Percentiles rank a stretch among this genome's conserved stretches.
phyloP scores from a whole-genome alignment of 306 rosid species.

The Vachellia pachyceras region DNA sequence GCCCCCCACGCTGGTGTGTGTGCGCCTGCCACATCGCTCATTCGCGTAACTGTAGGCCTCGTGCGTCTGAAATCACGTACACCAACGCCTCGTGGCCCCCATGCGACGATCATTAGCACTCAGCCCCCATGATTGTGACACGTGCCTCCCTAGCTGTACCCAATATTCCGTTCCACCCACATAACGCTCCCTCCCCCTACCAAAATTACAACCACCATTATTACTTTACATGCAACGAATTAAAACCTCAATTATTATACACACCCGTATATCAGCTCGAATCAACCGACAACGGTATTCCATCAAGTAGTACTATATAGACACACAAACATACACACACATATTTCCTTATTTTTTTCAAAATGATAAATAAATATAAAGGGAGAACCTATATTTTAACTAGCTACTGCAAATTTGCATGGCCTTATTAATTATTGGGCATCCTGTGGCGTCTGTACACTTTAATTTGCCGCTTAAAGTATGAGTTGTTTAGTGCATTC shows the following conservation, averaged over 20 bases:
- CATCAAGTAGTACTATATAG: neutral
- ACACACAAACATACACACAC: too few relatives aligned
- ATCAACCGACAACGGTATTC: neutral
- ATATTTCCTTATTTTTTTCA: too few relatives aligned
- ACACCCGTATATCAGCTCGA: neutral
- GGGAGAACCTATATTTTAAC: neutral
- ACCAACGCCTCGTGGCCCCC: neutral
- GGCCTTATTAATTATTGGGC: neutral
- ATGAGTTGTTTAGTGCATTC: neutral
- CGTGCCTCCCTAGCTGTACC: conserved; percentile 16
- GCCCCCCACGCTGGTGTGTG: neutral
- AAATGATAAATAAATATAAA: too few relatives aligned
- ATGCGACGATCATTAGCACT: neutral
- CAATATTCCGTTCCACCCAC: neutral
- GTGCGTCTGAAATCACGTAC: conserved; percentile 7
- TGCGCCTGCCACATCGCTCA: too few relatives aligned
- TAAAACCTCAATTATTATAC: neutral
- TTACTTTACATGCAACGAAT: neutral
- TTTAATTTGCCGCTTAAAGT: neutral
- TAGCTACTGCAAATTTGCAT: neutral
- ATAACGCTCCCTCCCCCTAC: too few relatives aligned
- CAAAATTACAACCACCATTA: neutral
- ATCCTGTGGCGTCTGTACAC: neutral
- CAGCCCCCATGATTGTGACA: conserved; percentile 1
- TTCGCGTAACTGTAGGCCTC: neutral